These are phyloP conservation scores for Erysimum pusillum DNA, from an alignment of 441 rosid genomes.

Conservation along the genomic window DNA sequence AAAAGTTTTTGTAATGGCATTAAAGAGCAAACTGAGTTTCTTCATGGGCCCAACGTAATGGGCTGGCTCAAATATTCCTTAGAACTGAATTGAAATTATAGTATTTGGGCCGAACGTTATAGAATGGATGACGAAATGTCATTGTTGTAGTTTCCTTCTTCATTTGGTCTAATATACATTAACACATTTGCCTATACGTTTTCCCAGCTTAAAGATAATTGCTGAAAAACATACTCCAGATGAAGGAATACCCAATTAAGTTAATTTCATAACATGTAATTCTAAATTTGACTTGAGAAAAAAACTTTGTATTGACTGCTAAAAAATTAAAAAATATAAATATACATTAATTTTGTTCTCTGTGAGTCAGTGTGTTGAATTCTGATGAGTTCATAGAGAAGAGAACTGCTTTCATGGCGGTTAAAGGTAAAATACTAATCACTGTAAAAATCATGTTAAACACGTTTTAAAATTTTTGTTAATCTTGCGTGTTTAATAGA, in stretches of 20 bases:
- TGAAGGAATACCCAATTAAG: neutral
- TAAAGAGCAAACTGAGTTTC: neutral
- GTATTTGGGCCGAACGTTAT: neutral
- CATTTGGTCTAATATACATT: neutral
- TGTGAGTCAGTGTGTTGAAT: neutral
- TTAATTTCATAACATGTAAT: neutral
- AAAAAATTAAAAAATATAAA: too few relatives aligned
- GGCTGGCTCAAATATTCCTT: neutral
- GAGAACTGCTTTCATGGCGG: conserved; percentile 7
- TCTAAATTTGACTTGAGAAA: neutral
- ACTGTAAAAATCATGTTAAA: neutral
- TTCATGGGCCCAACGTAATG: neutral
- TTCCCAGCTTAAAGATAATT: neutral
- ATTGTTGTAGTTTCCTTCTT: neutral
- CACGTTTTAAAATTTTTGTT: conserved; percentile 21
- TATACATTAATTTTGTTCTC: neutral
- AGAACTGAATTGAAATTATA: neutral
- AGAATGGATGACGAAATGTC: neutral
- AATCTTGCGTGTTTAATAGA: neutral
- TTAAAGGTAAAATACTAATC: conserved; percentile 30
- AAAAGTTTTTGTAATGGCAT: neutral
- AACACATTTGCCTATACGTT: neutral
- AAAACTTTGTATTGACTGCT: too few relatives aligned
- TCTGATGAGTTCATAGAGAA: neutral
- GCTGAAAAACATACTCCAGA: neutral